These are phyloP conservation scores for Cornus kousa DNA, from an alignment of 148 eudicot genomes.

Conservation along the genomic window DNA sequence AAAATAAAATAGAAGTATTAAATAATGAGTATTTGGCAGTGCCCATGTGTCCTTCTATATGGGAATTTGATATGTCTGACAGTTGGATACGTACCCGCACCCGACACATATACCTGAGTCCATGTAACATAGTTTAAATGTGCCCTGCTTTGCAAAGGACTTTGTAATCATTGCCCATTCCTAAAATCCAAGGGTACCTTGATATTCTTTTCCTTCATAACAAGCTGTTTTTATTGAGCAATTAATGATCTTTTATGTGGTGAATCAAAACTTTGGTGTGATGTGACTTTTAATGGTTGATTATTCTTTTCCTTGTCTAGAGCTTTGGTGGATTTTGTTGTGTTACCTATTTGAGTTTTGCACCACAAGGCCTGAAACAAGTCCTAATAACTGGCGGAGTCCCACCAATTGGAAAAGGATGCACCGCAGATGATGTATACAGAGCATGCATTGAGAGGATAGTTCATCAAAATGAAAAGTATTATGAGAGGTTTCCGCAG, in stretches of 20 bases:
- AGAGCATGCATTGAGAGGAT: slow-evolving; percentile 62
- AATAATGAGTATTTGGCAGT: no score
- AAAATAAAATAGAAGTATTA: no score
- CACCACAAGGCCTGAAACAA: slow-evolving; percentile 88
- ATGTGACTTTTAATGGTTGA: neutral
- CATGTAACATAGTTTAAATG: neutral
- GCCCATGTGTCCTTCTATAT: no score
- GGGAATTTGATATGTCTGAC: no score
- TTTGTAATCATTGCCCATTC: neutral
- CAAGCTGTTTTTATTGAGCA: no score
- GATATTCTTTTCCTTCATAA: no score
- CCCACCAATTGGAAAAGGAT: slow-evolving; percentile 76
- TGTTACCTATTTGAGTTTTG: slow-evolving; percentile 89
- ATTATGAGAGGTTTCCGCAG: slow-evolving; percentile 84
- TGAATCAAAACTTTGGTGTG: neutral
- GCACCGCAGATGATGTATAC: slow-evolving; percentile 80
- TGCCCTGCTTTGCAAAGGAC: neutral
- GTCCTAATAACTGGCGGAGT: slow-evolving; percentile 91
- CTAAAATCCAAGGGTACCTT: no score
- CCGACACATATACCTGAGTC: no score
- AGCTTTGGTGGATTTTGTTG: slow-evolving; percentile 97
- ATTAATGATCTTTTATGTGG: no score
- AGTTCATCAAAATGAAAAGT: slow-evolving; percentile 70
- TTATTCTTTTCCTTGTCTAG: slow-evolving; percentile 37
- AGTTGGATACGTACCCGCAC: no score